phyloP scores from a whole-genome alignment of 257 asterid genomes.

The Eucommia ulmoides region DNA sequence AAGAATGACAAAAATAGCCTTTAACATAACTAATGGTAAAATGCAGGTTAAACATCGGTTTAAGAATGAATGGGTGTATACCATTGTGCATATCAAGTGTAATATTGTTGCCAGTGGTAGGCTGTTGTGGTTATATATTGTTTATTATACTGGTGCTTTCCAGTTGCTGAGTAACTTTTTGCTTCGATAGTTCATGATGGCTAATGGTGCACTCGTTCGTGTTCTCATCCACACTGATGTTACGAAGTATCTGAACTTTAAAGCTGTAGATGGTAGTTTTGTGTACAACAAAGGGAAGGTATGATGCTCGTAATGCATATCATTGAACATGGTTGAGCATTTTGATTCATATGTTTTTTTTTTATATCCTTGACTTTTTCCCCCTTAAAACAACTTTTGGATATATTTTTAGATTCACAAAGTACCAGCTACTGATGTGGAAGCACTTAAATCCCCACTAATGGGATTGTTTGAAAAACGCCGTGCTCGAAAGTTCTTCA shows the following conservation, averaged over 20 bases:
- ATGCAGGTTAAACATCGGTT: too few relatives aligned
- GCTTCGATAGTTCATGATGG: constrained; percentile 72
- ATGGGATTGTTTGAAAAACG: constrained; percentile 98
- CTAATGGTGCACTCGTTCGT: constrained; percentile 89
- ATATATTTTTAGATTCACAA: constrained; percentile 57
- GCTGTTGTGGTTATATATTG: too few relatives aligned
- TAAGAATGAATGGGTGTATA: too few relatives aligned
- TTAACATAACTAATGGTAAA: too few relatives aligned
- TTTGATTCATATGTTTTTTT: too few relatives aligned
- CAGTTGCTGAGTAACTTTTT: background rate
- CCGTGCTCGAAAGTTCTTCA: constrained; percentile 85
- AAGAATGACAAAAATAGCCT: too few relatives aligned
- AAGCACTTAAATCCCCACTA: constrained; percentile 91
- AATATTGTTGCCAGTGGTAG: too few relatives aligned
- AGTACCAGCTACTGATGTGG: constrained; percentile 92
- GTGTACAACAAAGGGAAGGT: constrained; percentile 92
- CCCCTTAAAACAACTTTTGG: background rate
- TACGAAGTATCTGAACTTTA: constrained; percentile 77
- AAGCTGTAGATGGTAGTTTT: constrained; percentile 95
- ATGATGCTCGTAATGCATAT: constrained; percentile 8
- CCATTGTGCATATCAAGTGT: too few relatives aligned
- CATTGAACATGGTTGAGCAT: too few relatives aligned
- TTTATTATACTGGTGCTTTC: too few relatives aligned
- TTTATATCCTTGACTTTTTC: too few relatives aligned
- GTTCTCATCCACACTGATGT: constrained; percentile 91